These are phyloP conservation scores for Fusarium sp. DNA, from an alignment of 2,329 filamentous ascomycete species.

Conservation along the genomic window DNA sequence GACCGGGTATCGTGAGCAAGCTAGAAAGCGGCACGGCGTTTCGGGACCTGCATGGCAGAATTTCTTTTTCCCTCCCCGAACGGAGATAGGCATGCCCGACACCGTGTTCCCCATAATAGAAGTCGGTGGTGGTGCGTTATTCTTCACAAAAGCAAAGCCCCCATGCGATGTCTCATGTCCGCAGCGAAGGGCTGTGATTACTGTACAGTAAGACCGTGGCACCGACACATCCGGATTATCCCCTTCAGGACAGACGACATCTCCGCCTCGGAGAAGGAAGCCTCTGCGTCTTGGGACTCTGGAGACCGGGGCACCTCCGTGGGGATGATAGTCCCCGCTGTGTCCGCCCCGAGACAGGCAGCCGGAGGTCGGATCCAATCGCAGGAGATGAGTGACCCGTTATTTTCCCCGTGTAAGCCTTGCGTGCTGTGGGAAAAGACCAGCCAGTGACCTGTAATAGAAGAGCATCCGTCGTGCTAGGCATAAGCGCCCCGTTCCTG, in stretches of 20 bases:
- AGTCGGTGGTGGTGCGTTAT: slow-evolving; percentile 17
- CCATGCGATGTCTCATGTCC: slow-evolving; percentile 32
- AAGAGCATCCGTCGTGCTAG: slow-evolving; percentile 8
- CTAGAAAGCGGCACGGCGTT: slow-evolving; percentile 16
- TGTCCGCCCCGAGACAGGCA: slow-evolving; percentile 39
- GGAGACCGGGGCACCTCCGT: slow-evolving; percentile 35
- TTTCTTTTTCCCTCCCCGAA: slow-evolving; percentile 24
- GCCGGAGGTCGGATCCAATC: slow-evolving; percentile 38
- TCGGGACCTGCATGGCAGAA: slow-evolving; percentile 38
- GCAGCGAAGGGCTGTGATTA: slow-evolving; percentile 27
- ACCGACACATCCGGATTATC: slow-evolving; percentile 38
- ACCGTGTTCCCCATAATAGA: slow-evolving; percentile 12
- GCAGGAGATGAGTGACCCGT: slow-evolving; percentile 16
- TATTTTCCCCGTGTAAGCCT: slow-evolving; percentile 35
- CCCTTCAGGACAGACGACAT: slow-evolving; percentile 21
- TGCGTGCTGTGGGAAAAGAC: slow-evolving; percentile 12
- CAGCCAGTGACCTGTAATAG: slow-evolving; percentile 29
- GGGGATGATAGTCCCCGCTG: slow-evolving; percentile 28
- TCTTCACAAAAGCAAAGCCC: slow-evolving; percentile 16
- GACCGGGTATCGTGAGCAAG: slow-evolving; percentile 24
- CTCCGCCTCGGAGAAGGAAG: slow-evolving; percentile 31
- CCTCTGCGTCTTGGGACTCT: slow-evolving; percentile 9
- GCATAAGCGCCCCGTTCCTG: slow-evolving; percentile 31
- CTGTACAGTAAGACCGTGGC: not conserved
- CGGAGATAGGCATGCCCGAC: slow-evolving; percentile 13